Conservation (phyloP, 805 yeast genomes). For the Starmerella sirachaensis region DNA sequence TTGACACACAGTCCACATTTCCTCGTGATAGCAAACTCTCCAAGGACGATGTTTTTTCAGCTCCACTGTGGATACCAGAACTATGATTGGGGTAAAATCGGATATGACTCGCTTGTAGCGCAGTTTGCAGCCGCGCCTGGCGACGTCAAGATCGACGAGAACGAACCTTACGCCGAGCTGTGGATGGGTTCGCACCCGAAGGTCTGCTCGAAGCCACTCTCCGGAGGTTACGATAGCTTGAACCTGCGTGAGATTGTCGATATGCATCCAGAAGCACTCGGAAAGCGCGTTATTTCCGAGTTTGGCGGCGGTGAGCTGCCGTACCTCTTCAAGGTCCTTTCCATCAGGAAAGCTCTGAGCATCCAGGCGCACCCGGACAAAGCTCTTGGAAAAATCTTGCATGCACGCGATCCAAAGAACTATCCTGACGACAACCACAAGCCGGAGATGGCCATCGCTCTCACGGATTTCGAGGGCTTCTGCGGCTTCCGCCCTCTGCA, state of each 20-base stretch:
- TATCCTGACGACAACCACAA: slow-evolving; percentile 97
- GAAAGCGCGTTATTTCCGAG: slow-evolving; percentile 44
- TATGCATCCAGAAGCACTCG: slow-evolving; percentile 51
- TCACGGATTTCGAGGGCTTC: slow-evolving; percentile 91
- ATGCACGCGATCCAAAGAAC: slow-evolving; percentile 73
- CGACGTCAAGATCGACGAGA: slow-evolving; percentile 47
- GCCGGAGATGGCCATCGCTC: slow-evolving; percentile 99
- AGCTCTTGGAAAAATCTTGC: slow-evolving; percentile 61
- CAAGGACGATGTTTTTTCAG: slow-evolving; percentile 25
- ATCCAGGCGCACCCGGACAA: slow-evolving; percentile 99
- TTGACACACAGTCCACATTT: neutral
- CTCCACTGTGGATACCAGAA: slow-evolving; percentile 46
- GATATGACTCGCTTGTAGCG: slow-evolving; percentile 78
- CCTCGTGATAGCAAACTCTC: neutral
- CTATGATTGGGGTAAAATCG: slow-evolving; percentile 83
- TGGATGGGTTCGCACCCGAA: slow-evolving; percentile 99
- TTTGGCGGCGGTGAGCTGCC: slow-evolving; percentile 75
- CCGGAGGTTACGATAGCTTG: slow-evolving; percentile 32
- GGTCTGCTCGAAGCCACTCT: slow-evolving; percentile 60
- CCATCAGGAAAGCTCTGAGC: slow-evolving; percentile 82
- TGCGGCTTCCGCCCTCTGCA: slow-evolving; percentile 92
- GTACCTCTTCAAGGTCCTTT: slow-evolving; percentile 83
- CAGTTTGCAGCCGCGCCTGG: slow-evolving; percentile 64
- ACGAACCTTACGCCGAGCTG: slow-evolving; percentile 86
- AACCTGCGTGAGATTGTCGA: slow-evolving; percentile 56